phyloP scores from a whole-genome alignment of 1,284 basidiomycete genomes.

The Cutaneotrichosporon cutaneum region DNA sequence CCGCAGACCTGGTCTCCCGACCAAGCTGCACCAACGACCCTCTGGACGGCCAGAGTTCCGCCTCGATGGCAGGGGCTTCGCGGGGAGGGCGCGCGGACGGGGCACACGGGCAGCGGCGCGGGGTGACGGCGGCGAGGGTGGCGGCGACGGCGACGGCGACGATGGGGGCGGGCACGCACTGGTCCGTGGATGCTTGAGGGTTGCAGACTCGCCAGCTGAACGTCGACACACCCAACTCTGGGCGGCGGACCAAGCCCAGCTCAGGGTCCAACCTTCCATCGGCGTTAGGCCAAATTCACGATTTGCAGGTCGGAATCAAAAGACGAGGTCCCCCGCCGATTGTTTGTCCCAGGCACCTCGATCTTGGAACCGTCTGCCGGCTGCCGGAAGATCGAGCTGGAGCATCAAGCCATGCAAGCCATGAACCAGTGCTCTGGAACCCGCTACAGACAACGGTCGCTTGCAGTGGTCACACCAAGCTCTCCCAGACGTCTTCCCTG shows the following conservation, averaged over 20 bases:
- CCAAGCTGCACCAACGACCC: neutral
- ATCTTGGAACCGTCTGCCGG: no score
- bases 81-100: neutral
- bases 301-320: no score
- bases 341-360: no score
- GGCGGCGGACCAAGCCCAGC: neutral
- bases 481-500: neutral
- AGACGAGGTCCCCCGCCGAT: no score
- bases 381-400: no score
- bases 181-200: conserved; percentile 13
- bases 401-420: no score
- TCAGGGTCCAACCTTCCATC: neutral
- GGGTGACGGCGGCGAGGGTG: neutral
- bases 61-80: neutral
- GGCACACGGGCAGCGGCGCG: no score
- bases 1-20: neutral
- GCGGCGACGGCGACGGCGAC: neutral
- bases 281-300: neutral
- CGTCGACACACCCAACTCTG: conserved; percentile 8
- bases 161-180: conserved; percentile 3
- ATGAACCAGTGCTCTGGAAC: no score
- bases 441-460: no score
- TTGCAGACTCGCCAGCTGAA: conserved; percentile 6
- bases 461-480: no score
- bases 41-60: neutral